A percentile compares a stretch with the other conserved stretches of the same genome.
Conservation (phyloP, 129 eudicot species). For the Apium graveolens region DNA sequence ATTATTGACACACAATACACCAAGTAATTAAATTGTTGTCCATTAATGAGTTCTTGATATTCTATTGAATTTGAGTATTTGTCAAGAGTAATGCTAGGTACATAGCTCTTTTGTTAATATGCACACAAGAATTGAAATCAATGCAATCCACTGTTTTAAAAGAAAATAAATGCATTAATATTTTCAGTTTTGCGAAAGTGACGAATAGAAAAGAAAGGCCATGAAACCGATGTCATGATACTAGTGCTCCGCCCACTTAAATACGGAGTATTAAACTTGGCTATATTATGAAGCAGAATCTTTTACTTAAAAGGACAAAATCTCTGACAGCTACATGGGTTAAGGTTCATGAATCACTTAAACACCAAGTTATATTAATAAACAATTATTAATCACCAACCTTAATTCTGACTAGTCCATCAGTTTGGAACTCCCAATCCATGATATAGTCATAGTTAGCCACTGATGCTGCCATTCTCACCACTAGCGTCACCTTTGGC, state of each 20-base stretch:
- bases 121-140: neutral
- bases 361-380: neutral
- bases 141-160: too few species aligned
- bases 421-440: constrained; percentile 59
- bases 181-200: neutral
- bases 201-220: neutral
- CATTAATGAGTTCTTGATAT: neutral
- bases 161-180: neutral
- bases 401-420: constrained; percentile 50
- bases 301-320: neutral
- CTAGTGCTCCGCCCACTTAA: neutral
- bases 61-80: too few species aligned
- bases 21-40: neutral
- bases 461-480: constrained; percentile 48
- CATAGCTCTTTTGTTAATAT: too few species aligned
- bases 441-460: constrained; percentile 55
- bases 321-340: neutral
- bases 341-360: neutral
- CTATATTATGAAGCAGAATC: neutral
- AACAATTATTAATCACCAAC: constrained; percentile 17
- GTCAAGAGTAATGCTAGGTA: too few species aligned
- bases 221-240: neutral
- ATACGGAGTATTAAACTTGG: neutral
- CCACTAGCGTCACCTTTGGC: constrained; percentile 58
- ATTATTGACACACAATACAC: neutral